Evolutionary conservation across 768 basidiomycete species (phyloP).

Genomic region (Mycena venus): DNA sequence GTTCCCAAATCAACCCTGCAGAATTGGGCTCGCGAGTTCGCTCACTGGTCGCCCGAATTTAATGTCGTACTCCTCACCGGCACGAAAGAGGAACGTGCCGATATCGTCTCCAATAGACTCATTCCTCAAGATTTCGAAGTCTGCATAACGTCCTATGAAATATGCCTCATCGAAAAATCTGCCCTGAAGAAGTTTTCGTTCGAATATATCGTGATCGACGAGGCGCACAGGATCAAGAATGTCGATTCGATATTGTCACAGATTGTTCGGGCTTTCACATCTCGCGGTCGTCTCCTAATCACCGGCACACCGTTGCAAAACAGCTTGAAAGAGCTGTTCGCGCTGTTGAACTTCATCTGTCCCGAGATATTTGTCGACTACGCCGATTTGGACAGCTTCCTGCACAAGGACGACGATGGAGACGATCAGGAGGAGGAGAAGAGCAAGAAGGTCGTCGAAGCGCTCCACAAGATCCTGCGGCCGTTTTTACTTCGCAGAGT

Average conservation of each 20-base stretch:
- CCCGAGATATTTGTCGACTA: constrained; percentile 96
- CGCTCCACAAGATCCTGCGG: constrained; percentile 94
- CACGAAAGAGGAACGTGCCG: constrained; percentile 89
- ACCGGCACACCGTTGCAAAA: constrained; percentile 98
- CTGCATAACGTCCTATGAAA: constrained; percentile 96
- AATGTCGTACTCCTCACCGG: constrained; percentile 87
- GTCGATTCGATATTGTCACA: constrained; percentile 96
- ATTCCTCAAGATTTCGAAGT: constrained; percentile 93
- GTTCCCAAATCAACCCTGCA: constrained; percentile 99
- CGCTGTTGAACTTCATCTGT: constrained; percentile 94
- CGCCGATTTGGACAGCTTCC: constrained; percentile 91
- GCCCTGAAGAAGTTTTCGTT: constrained; percentile 95
- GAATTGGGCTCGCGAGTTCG: constrained; percentile 97
- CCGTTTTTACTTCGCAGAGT: constrained; percentile 96
- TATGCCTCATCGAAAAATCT: constrained; percentile 95
- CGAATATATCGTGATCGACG: constrained; percentile 98
- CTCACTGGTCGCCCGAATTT: constrained; percentile 91
- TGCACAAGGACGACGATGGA: constrained; percentile 86
- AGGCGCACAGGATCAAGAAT: constrained; percentile 99
- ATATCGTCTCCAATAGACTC: constrained; percentile 82
- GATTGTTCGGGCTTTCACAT: constrained; percentile 92
- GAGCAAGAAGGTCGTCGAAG: constrained; percentile 95
- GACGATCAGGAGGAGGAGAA: constrained; percentile 82
- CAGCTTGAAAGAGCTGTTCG: constrained; percentile 95
- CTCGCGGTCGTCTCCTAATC: constrained; percentile 91